A percentile compares a stretch with the other conserved stretches of the same genome.
Evolutionary conservation across 768 basidiomycete genomes (phyloP).

Genomic region (Piloderma croceum): DNA sequence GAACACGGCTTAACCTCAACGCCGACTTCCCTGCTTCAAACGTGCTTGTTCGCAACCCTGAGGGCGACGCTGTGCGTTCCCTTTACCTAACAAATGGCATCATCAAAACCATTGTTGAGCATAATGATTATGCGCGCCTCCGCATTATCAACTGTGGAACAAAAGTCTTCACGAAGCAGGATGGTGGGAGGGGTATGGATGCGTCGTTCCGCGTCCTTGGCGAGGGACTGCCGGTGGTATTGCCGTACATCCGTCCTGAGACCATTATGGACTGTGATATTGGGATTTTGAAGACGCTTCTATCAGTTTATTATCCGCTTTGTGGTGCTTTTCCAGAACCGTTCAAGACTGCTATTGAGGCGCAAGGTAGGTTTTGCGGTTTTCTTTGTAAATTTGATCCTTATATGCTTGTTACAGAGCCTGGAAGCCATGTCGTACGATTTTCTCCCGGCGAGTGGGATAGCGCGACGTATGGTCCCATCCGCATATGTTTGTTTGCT

Average conservation of each 20-base stretch:
- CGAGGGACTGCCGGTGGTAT: slow-evolving; percentile 78
- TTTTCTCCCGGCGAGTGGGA: slow-evolving; percentile 53
- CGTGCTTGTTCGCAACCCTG: slow-evolving; percentile 83
- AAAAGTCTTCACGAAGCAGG: slow-evolving; percentile 89
- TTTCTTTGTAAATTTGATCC: not conserved
- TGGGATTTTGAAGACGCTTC: slow-evolving; percentile 53
- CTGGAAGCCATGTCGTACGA: slow-evolving; percentile 69
- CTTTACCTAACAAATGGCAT: slow-evolving; percentile 85
- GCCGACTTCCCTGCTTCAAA: slow-evolving; percentile 68
- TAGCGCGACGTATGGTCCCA: slow-evolving; percentile 46
- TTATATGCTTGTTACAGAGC: slow-evolving; percentile 31
- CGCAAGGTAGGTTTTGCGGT: slow-evolving; percentile 40
- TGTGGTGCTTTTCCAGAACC: slow-evolving; percentile 55
- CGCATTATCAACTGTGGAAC: slow-evolving; percentile 91
- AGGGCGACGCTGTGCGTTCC: slow-evolving; percentile 64
- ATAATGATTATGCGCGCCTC: slow-evolving; percentile 81
- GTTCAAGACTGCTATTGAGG: slow-evolving; percentile 50
- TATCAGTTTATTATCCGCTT: slow-evolving; percentile 78
- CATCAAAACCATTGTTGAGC: slow-evolving; percentile 70
- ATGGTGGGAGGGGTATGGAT: slow-evolving; percentile 55
- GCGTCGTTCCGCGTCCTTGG: slow-evolving; percentile 70
- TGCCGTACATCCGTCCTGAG: slow-evolving; percentile 71
- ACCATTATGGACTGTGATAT: slow-evolving; percentile 58
- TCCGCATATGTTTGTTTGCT: not conserved
- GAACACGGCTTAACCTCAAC: slow-evolving; percentile 66